Conservation (phyloP, 306 rosid species). For the Rosa rugosa region DNA sequence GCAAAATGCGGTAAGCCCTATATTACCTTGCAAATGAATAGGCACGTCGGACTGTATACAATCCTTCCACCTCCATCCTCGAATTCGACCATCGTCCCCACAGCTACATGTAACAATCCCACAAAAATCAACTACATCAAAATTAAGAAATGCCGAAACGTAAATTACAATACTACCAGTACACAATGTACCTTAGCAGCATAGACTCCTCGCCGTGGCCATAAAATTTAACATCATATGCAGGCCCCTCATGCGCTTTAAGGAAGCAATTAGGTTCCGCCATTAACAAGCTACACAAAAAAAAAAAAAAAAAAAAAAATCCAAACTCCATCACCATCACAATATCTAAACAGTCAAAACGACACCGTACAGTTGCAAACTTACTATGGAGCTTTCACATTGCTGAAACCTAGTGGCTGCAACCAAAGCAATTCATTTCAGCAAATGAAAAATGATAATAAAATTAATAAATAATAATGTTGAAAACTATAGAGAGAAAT, state of each 20-base stretch:
- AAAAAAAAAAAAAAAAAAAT: not conserved
- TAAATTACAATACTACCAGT: not conserved
- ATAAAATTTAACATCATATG: slow-evolving; percentile 79
- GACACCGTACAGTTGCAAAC: slow-evolving; percentile 16
- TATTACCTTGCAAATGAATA: slow-evolving; percentile 52
- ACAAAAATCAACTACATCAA: not conserved
- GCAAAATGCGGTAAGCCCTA: not conserved
- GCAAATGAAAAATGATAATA: not conserved
- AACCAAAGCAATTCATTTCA: slow-evolving; percentile 17
- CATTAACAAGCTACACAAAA: slow-evolving; percentile 38
- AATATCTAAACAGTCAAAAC: slow-evolving; percentile 5
- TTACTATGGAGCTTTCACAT: slow-evolving; percentile 47
- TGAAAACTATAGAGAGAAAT: not conserved
- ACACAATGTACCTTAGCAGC: slow-evolving; percentile 60
- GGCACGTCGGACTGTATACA: slow-evolving; percentile 43
- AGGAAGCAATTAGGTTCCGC: slow-evolving; percentile 68
- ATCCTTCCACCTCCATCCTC: slow-evolving; percentile 89
- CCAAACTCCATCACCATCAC: slow-evolving; percentile 37
- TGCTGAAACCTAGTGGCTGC: slow-evolving; percentile 58
- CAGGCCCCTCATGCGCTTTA: slow-evolving; percentile 81
- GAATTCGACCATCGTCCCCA: slow-evolving; percentile 92
- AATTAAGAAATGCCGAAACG: not conserved
- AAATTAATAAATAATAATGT: not conserved
- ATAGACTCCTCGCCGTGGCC: slow-evolving; percentile 60
- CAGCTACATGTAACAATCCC: slow-evolving; percentile 48